Percentiles rank a stretch among this genome's conserved stretches.
Conservation (phyloP, 208 protist genomes). For the Strigomonas culicis region DNA sequence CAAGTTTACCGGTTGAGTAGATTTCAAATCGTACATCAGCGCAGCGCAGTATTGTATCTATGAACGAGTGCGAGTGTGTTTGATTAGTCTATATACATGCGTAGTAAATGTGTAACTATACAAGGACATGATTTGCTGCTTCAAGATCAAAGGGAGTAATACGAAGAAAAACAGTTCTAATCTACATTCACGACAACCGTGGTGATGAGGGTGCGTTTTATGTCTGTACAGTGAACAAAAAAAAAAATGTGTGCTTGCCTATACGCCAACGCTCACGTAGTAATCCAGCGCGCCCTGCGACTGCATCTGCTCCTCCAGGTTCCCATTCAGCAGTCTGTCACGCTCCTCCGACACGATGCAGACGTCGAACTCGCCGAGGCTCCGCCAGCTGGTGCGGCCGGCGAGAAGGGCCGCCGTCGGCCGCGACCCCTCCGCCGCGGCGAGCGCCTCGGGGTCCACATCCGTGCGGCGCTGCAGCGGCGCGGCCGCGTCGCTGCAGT, state of each 20-base stretch:
- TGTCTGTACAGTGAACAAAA: not conserved
- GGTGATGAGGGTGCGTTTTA: not conserved
- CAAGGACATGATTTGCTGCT: no score
- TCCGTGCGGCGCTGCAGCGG: no score
- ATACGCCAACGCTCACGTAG: not conserved
- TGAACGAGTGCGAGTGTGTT: no score
- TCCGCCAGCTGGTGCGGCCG: not conserved
- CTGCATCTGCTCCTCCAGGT: not conserved
- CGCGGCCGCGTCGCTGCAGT: no score
- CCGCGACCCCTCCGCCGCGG: not conserved
- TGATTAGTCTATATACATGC: no score
- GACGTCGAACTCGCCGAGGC: not conserved
- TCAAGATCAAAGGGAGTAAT: slow-evolving; percentile 12
- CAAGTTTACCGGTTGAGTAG: no score
- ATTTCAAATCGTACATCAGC: no score
- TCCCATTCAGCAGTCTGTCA: not conserved
- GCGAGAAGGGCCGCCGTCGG: no score
- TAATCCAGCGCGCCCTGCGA: not conserved
- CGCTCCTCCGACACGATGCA: not conserved
- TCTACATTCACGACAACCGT: not conserved
- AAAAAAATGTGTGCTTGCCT: not conserved
- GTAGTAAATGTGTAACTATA: no score
- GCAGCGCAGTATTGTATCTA: no score
- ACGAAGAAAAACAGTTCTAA: slow-evolving; percentile 15
- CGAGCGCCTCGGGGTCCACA: not conserved